A percentile compares a stretch with the other conserved stretches of the same genome.
Conservation (phyloP, 371 early-diverging fungal species). For the Saksenaea oblongispora region DNA sequence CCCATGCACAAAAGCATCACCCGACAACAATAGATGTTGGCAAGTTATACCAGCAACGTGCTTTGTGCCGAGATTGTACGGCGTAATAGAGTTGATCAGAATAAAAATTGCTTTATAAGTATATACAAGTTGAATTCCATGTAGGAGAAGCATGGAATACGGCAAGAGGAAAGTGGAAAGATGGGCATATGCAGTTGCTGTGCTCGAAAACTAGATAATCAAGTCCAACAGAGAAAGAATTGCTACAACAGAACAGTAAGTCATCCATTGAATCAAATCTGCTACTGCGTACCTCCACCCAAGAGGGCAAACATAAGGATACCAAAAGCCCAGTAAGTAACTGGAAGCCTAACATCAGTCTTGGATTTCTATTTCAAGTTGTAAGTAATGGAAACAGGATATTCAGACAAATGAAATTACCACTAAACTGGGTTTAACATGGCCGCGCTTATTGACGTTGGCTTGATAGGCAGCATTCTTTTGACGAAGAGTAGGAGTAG, state of each 20-base stretch:
- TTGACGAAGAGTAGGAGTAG: constrained; percentile 37
- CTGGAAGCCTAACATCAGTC: constrained; percentile 14
- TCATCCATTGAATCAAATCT: background rate
- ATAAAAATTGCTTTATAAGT: background rate
- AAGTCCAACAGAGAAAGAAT: background rate
- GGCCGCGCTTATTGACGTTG: constrained; percentile 40
- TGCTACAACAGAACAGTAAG: background rate
- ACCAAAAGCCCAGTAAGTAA: constrained; percentile 22
- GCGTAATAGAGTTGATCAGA: background rate
- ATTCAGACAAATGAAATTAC: no score
- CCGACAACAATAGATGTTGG: no score
- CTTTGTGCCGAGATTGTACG: no score
- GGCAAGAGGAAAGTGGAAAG: background rate
- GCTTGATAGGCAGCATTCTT: constrained; percentile 41
- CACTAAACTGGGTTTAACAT: constrained; percentile 32
- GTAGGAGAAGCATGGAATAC: background rate
- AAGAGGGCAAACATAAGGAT: constrained; percentile 20
- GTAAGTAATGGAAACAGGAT: no score
- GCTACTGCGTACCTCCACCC: constrained; percentile 21
- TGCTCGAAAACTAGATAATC: background rate
- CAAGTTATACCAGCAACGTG: no score
- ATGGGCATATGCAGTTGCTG: background rate
- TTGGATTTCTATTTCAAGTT: constrained; percentile 20
- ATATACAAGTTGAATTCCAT: background rate
- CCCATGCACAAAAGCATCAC: no score